phyloP scores from a whole-genome alignment of 2,329 filamentous ascomycete genomes.

The Epichloe hybrida region DNA sequence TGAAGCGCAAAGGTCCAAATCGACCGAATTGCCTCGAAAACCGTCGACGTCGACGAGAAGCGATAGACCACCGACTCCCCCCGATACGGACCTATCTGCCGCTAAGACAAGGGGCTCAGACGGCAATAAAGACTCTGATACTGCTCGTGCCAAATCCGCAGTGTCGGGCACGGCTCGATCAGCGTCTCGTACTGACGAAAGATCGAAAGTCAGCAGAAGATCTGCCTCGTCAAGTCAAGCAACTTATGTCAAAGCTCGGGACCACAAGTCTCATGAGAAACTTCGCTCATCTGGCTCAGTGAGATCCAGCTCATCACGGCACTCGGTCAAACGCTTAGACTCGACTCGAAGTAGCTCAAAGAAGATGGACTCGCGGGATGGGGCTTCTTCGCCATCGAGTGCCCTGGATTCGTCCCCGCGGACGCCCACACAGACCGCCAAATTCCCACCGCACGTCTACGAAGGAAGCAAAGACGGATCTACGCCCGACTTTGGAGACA shows the following conservation, averaged over 20 bases:
- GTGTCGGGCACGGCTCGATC: slow-evolving; percentile 30
- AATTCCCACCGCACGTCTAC: slow-evolving; percentile 34
- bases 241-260: slow-evolving; percentile 31
- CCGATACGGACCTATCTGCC: slow-evolving; percentile 46
- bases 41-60: slow-evolving; percentile 27
- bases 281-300: slow-evolving; percentile 22
- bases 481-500: slow-evolving; percentile 22
- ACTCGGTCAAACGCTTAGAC: slow-evolving; percentile 22
- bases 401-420: slow-evolving; percentile 44
- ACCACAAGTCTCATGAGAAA: slow-evolving; percentile 22
- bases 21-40: slow-evolving; percentile 27
- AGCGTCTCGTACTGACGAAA: slow-evolving; percentile 33
- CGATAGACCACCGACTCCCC: slow-evolving; percentile 48
- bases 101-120: slow-evolving; percentile 25
- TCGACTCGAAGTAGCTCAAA: slow-evolving; percentile 21
- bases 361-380: slow-evolving; percentile 26
- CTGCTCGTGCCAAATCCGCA: slow-evolving; percentile 28
- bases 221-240: slow-evolving; percentile 47
- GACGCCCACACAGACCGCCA: slow-evolving; percentile 43
- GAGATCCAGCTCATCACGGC: slow-evolving; percentile 20
- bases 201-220: slow-evolving; percentile 37
- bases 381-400: slow-evolving; percentile 33
- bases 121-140: slow-evolving; percentile 13
- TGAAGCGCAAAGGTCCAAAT: slow-evolving; percentile 29
- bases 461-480: slow-evolving; percentile 23